Conservation (phyloP, 805 yeast species). For the Candida corydali region DNA sequence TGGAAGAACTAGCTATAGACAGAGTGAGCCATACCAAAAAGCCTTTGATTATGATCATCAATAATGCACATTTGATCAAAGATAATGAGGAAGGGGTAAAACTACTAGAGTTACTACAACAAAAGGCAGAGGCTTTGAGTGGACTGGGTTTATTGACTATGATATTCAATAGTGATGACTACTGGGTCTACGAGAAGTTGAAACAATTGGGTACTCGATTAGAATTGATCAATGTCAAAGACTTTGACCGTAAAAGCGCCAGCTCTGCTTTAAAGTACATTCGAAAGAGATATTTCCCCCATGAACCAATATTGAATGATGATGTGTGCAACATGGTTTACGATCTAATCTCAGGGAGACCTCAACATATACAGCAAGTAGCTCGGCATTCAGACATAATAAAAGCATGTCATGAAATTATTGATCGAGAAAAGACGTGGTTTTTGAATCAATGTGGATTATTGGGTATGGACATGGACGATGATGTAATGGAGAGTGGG, state of each 20-base stretch:
- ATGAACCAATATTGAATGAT: constrained; percentile 33
- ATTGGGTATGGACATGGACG: constrained; percentile 77
- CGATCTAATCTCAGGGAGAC: constrained; percentile 76
- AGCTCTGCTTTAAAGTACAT: constrained; percentile 50
- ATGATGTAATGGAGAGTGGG: constrained; percentile 82
- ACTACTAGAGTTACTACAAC: constrained; percentile 71
- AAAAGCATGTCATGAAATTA: constrained; percentile 61
- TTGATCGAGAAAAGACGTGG: constrained; percentile 83
- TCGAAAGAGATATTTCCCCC: constrained; percentile 38
- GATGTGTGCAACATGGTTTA: constrained; percentile 50
- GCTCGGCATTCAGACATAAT: constrained; percentile 54
- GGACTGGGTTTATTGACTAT: constrained; percentile 70
- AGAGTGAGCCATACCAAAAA: constrained; percentile 36
- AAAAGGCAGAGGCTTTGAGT: constrained; percentile 73
- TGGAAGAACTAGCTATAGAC: constrained; percentile 66
- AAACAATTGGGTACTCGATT: constrained; percentile 68
- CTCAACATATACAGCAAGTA: constrained; percentile 75
- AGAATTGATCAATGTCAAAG: constrained; percentile 66
- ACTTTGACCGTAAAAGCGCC: constrained; percentile 54
- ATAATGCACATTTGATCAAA: constrained; percentile 69
- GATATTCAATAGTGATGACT: constrained; percentile 77
- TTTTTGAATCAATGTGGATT: constrained; percentile 78
- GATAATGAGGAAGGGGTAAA: constrained; percentile 72
- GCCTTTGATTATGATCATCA: constrained; percentile 69
- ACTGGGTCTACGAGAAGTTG: constrained; percentile 80